These are phyloP conservation scores for Ophiostoma tasmaniense DNA, from an alignment of 2,329 filamentous ascomycete species.

Conservation along the genomic window DNA sequence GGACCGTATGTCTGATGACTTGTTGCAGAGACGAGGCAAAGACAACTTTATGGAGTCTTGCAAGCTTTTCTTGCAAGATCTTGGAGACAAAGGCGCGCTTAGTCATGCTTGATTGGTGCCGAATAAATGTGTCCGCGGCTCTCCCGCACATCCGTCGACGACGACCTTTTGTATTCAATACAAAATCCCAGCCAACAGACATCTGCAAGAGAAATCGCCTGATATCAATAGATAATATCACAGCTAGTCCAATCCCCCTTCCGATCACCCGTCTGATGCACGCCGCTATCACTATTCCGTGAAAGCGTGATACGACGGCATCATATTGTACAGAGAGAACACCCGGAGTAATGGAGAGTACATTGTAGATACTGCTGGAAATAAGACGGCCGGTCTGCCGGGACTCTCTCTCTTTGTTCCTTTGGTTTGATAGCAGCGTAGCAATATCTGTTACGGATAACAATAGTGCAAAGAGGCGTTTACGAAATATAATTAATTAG, in stretches of 20 bases:
- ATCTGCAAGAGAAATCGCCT: neutral
- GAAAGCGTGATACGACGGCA: neutral
- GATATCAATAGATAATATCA: neutral
- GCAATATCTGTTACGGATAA: neutral
- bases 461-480: neutral
- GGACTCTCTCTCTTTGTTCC: neutral
- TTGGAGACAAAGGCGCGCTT: neutral
- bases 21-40: neutral
- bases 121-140: neutral
- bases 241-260: neutral
- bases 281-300: slow-evolving; percentile 3
- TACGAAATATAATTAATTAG: too few species aligned
- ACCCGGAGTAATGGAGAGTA: neutral
- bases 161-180: neutral
- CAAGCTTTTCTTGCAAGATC: neutral
- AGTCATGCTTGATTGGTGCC: neutral
- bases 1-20: slow-evolving; percentile 13
- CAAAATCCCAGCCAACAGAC: neutral
- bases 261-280: neutral
- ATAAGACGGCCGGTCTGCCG: neutral
- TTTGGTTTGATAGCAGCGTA: neutral
- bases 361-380: neutral
- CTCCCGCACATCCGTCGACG: neutral
- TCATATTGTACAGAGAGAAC: neutral
- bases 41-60: neutral